These are phyloP conservation scores for Mortierella claussenii DNA, from an alignment of 192 early-diverging fungal genomes.

Conservation along the genomic window DNA sequence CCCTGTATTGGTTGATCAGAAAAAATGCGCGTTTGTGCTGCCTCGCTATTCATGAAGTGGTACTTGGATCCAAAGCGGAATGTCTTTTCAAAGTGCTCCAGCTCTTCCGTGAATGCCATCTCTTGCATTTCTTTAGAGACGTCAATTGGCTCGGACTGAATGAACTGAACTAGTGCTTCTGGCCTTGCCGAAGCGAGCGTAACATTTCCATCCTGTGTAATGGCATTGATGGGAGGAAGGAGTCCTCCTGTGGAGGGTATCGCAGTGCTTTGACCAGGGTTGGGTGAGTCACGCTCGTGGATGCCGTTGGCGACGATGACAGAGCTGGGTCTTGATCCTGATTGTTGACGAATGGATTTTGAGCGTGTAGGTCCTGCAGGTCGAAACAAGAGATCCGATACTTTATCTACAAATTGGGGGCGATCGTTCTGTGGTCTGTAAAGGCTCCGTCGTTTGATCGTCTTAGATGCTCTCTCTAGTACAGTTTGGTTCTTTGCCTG, in stretches of 20 bases:
- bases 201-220: slow-evolving; percentile 45
- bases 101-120: slow-evolving; percentile 59
- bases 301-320: slow-evolving; percentile 16
- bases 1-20: slow-evolving; percentile 1
- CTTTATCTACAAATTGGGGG: slow-evolving; percentile 42
- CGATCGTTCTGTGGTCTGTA: slow-evolving; percentile 46
- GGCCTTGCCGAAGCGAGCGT: slow-evolving; percentile 24
- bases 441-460: slow-evolving; percentile 32
- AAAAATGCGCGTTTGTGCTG: slow-evolving; percentile 13
- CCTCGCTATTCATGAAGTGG: slow-evolving; percentile 40
- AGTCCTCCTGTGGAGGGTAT: slow-evolving; percentile 4
- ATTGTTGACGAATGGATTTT: slow-evolving; percentile 37
- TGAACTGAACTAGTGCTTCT: slow-evolving; percentile 34
- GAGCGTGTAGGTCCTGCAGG: slow-evolving; percentile 38
- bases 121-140: slow-evolving; percentile 54
- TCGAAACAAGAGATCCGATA: slow-evolving; percentile 45
- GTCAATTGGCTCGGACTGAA: slow-evolving; percentile 63
- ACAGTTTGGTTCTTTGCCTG: slow-evolving; percentile 19
- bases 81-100: slow-evolving; percentile 62
- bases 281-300: slow-evolving; percentile 16
- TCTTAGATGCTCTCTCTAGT: slow-evolving; percentile 48
- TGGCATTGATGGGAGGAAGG: slow-evolving; percentile 16
- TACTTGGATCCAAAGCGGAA: slow-evolving; percentile 62
- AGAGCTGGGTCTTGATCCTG: slow-evolving; percentile 23
- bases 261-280: slow-evolving; percentile 6